Evolutionary conservation across 2,329 filamentous ascomycete species (phyloP).

Genomic region (Colletotrichum karsti): DNA sequence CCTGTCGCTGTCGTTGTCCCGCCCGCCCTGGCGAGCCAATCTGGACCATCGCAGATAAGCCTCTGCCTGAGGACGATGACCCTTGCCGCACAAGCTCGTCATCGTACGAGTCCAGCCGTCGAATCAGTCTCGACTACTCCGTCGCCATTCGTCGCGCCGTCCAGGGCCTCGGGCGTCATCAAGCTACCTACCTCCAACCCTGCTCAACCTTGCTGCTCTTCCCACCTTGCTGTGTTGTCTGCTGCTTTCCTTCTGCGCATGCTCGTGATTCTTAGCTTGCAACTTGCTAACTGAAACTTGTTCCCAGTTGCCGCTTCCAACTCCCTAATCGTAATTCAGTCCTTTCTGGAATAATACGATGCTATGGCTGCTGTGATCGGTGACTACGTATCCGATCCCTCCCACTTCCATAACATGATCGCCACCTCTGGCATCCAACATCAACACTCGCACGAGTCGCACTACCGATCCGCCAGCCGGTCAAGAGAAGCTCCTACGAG

Average conservation of each 20-base stretch:
- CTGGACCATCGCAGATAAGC: neutral
- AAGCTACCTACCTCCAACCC: neutral
- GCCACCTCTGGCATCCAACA: constrained; percentile 54
- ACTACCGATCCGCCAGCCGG: constrained; percentile 47
- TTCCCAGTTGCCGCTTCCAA: constrained; percentile 19
- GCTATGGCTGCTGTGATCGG: constrained; percentile 72
- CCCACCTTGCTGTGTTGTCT: no score
- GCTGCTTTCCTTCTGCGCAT: neutral
- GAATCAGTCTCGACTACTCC: neutral
- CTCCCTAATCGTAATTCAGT: constrained; percentile 29
- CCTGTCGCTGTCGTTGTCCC: neutral
- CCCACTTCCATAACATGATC: constrained; percentile 78
- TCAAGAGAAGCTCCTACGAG: constrained; percentile 37
- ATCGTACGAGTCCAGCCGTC: neutral
- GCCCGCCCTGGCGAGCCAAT: neutral
- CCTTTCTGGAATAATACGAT: constrained; percentile 39
- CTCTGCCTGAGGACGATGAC: neutral
- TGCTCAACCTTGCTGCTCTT: neutral
- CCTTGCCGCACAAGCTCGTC: neutral
- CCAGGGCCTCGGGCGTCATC: neutral
- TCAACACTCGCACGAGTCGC: constrained; percentile 55
- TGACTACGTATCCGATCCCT: constrained; percentile 78
- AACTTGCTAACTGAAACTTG: neutral
- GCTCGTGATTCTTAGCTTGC: neutral
- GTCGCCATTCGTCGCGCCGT: neutral